Base-by-base conservation (phyloP, 495 filamentous ascomycete genomes). In the Aspergillus campestris region DNA sequence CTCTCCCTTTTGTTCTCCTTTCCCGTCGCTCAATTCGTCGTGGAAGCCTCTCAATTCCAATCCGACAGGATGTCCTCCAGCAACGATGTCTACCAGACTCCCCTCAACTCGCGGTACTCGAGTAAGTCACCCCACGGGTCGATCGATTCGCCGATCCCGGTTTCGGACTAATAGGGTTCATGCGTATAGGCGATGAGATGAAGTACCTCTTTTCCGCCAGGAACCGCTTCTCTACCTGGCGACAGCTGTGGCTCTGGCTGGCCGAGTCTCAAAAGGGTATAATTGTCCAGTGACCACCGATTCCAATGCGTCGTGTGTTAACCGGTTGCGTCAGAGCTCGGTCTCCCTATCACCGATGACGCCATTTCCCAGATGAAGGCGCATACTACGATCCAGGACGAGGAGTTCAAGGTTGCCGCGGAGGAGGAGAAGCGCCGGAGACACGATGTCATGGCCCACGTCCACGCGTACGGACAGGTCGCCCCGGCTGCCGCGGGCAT, bases 401-500 rank as follows among this genome's bases (percentile, higher is more conserved):
- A 82, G 31, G 88, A 87, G 51, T 95, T 96, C 58, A 65, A 74
- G 49, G 70, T 85, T 48, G 86, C 87, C 30, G 78, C 75, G 5
- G 81, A 79, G 47, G 89, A 95, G 62, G 91, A 95, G 70, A 86
- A 81, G 70, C 74, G 73, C 39, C 70, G 87, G 40, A 66, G 87
- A 38, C 80, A 80, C 61, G 83, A 84, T 70, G 80, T 83, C 46
- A 81, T 83, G 77, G 73, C 74, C 46, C 83, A 89, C 62, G 84
- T 90, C 34, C 79, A 88, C 58, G 79, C 83, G 7, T 87, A 79
- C 52, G 86, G 83, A 3, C 65, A 75, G 55, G 77, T 74, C 40
- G 87, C 87, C 8, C 89, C 89, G 4, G 82, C 80, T 37, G 90
- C 90, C 33, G 87, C 86, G 13, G 87, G 86, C 14, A 87, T 91